Conservation (phyloP, 768 basidiomycete genomes). For the Lentinula guzmanii region DNA sequence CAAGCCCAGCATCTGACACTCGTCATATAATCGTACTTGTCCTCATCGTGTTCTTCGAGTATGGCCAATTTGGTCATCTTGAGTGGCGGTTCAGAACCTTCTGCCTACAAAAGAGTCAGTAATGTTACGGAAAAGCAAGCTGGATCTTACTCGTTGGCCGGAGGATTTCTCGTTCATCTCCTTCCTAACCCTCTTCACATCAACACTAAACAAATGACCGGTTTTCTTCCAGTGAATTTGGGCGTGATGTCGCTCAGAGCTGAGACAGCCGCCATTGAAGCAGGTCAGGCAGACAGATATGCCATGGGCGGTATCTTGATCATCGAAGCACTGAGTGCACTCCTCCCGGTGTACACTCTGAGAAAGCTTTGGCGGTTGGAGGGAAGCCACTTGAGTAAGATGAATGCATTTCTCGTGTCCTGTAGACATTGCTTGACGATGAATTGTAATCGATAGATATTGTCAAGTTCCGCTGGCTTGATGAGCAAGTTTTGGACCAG, state of each 20-base stretch:
- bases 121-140: neutral
- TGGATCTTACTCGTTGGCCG: conserved; percentile 53
- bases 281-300: conserved; percentile 88
- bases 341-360: conserved; percentile 86
- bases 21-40: conserved; percentile 71
- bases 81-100: conserved; percentile 77
- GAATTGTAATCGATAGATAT: neutral
- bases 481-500: neutral
- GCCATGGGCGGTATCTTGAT: conserved; percentile 75
- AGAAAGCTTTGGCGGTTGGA: conserved; percentile 54
- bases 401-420: conserved; percentile 40
- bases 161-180: conserved; percentile 20
- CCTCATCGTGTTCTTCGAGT: conserved; percentile 78
- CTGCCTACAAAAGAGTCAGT: conserved; percentile 36
- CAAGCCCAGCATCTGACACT: conserved; percentile 75
- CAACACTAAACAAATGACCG: conserved; percentile 72
- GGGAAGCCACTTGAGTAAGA: conserved; percentile 37
- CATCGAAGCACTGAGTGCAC: conserved; percentile 96
- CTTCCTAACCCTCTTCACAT: conserved; percentile 52
- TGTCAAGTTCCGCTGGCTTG: neutral
- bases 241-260: conserved; percentile 61
- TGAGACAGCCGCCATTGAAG: conserved; percentile 90
- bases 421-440: conserved; percentile 20
- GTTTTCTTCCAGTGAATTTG: conserved; percentile 64
- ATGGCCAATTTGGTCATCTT: conserved; percentile 92